These are phyloP conservation scores for Aspergillus pseudoviridinutans DNA, from an alignment of 2,329 filamentous ascomycete species.

Conservation along the genomic window DNA sequence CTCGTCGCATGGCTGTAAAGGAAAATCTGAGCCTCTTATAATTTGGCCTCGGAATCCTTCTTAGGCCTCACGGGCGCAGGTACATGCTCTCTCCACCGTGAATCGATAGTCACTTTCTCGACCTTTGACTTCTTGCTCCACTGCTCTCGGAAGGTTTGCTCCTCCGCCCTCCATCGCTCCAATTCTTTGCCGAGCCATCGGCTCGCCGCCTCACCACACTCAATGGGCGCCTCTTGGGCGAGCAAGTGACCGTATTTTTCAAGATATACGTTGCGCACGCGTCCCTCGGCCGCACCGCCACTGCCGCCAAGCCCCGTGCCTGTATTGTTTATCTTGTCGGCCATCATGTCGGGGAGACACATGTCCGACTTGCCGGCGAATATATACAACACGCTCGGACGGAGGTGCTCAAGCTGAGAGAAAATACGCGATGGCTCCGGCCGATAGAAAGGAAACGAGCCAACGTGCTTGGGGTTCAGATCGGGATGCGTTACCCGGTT, in stretches of 20 bases:
- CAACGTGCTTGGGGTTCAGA: constrained; percentile 30
- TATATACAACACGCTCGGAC: constrained; percentile 45
- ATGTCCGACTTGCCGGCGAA: constrained; percentile 43
- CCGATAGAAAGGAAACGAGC: constrained; percentile 42
- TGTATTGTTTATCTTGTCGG: constrained; percentile 41
- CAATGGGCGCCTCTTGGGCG: constrained; percentile 70
- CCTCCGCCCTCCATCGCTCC: constrained; percentile 53
- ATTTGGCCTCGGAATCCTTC: constrained; percentile 23
- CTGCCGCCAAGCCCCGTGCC: constrained; percentile 38
- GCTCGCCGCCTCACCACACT: constrained; percentile 60
- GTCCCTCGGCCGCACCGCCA: constrained; percentile 59
- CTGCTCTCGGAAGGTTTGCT: constrained; percentile 51
- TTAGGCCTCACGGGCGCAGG: constrained; percentile 27
- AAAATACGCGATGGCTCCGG: constrained; percentile 39
- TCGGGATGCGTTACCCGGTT: constrained; percentile 46
- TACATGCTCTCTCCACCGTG: constrained; percentile 49
- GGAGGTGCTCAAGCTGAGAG: constrained; percentile 38
- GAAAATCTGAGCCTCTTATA: constrained; percentile 15
- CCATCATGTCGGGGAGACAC: constrained; percentile 34
- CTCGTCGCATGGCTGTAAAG: neutral
- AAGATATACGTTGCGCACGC: constrained; percentile 64
- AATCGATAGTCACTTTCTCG: constrained; percentile 56
- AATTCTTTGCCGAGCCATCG: constrained; percentile 58
- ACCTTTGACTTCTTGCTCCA: constrained; percentile 50
- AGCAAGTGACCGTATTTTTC: constrained; percentile 71